Percentiles rank a stretch among this genome's conserved stretches.
Evolutionary conservation across 2,329 filamentous ascomycete species (phyloP).

Genomic region (Arachnopeziza araneosa): DNA sequence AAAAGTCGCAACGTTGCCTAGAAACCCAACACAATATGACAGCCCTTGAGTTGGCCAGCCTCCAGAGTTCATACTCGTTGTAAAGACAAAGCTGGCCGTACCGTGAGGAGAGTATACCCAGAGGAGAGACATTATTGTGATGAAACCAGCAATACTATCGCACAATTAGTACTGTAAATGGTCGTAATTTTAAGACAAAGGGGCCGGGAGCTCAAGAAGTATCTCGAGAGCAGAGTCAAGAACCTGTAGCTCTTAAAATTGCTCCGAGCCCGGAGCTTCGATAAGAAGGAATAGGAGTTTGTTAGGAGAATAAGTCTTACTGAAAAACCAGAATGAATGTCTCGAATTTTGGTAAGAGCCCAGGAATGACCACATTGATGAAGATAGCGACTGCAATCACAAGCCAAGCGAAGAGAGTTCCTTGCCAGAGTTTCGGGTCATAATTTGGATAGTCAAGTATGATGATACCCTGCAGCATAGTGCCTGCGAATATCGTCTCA

Average conservation of each 20-base stretch:
- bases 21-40: constrained; percentile 42
- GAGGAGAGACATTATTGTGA: constrained; percentile 29
- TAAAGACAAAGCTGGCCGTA: constrained; percentile 35
- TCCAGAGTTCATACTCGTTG: constrained; percentile 37
- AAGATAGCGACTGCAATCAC: constrained; percentile 42
- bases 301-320: no score
- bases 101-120: constrained; percentile 29
- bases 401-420: constrained; percentile 41
- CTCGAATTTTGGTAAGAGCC: constrained; percentile 44
- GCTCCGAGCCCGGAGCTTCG: no score
- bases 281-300: no score
- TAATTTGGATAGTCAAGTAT: constrained; percentile 38
- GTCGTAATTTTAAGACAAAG: no score
- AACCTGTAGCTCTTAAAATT: no score
- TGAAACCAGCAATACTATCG: constrained; percentile 23
- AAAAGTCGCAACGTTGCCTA: constrained; percentile 34
- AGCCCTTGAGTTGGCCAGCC: constrained; percentile 39
- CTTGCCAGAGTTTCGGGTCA: constrained; percentile 39
- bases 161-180: no score
- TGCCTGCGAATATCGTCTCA: constrained; percentile 1
- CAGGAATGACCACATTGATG: constrained; percentile 45
- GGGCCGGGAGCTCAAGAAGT: no score
- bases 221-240: no score
- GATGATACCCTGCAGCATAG: constrained; percentile 29
- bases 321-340: constrained; percentile 45